Evolutionary conservation across 768 basidiomycete species (phyloP).

Genomic region (Phanerodontia chrysosporium): DNA sequence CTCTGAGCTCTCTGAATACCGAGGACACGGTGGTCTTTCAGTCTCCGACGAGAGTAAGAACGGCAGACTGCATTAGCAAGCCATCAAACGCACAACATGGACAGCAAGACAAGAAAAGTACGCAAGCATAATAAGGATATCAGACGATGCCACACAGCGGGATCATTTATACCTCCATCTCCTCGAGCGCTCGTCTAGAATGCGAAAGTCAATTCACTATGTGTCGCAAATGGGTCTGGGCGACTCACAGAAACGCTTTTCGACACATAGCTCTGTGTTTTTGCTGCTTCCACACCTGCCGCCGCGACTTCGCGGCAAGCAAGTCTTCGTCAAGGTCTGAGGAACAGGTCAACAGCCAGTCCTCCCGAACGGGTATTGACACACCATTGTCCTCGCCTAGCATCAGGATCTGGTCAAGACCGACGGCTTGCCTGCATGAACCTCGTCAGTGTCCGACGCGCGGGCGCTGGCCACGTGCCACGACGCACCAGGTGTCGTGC

Average conservation of each 20-base stretch:
- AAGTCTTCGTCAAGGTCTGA: slow-evolving; percentile 64
- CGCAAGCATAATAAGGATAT: too few species aligned
- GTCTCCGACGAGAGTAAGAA: too few species aligned
- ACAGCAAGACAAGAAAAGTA: too few species aligned
- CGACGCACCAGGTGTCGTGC: slow-evolving; percentile 52
- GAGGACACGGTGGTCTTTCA: too few species aligned
- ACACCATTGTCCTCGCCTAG: slow-evolving; percentile 70
- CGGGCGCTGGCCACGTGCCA: neutral
- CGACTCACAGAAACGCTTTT: slow-evolving; percentile 56
- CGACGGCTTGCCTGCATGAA: slow-evolving; percentile 56
- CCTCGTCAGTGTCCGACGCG: neutral
- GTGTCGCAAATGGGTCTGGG: neutral
- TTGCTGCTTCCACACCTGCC: slow-evolving; percentile 58
- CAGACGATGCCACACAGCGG: too few species aligned
- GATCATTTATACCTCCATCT: slow-evolving; percentile 39
- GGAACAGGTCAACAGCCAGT: neutral
- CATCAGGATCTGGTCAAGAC: slow-evolving; percentile 48
- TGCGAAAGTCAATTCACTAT: neutral
- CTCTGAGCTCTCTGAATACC: too few species aligned
- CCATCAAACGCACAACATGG: too few species aligned
- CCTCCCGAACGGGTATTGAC: slow-evolving; percentile 15
- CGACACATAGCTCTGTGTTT: slow-evolving; percentile 51
- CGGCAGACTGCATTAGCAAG: too few species aligned
- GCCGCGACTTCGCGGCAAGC: slow-evolving; percentile 43
- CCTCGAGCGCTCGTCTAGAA: slow-evolving; percentile 39